Evolutionary conservation across 2,329 filamentous ascomycete species (phyloP), one percentile per base, ranked within the genome.

Genomic region (Microcyclosporella mali): DNA sequence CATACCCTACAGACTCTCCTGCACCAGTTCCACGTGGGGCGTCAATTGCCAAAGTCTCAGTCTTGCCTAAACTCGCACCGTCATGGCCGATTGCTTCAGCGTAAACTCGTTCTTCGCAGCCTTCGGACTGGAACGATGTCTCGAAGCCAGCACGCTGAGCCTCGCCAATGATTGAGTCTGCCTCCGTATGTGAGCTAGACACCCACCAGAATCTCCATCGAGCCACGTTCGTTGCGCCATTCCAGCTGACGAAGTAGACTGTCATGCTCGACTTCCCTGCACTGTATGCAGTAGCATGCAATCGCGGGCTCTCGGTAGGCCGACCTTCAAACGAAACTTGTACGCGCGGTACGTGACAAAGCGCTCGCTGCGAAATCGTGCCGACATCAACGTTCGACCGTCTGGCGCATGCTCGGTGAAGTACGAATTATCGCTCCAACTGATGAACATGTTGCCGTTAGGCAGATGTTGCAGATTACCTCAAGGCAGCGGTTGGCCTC

Each of bases 331-430:
- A 68, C 27, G 60, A 18, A 47, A 59, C 41, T 69, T 69, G 55
- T 65, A 68, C 6, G 62, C 56, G 2, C 66, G 64, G 41, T 69
- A 69, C 21, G 60, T 67, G 6, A 58, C 59, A 45, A 60, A 64
- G 6, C 59, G 57, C 1, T 40, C 11, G 1, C 58, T 58, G 7
- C 47, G 52, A 46, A 66, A 69, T 17, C 43, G 48, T 1, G 64
- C 63, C 8, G 56, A 58, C 47, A 66, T 56, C 14, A 48, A 6
- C 2, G 42, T 6, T 15, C 16, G 12, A 3, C 48, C 41, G 3
- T 43, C 10, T 2, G 32, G 2, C 6, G 28, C 27, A 18, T 48
- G 42, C 17, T 50, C 45, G 3, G 33, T 43, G 16, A 45, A 34
- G n/a, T 45, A 43, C 4, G 45, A 30, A 6, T 45, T 45, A 3